Evolutionary conservation across 495 filamentous ascomycete genomes (phyloP).

Genomic region (Penicillium paradoxum): DNA sequence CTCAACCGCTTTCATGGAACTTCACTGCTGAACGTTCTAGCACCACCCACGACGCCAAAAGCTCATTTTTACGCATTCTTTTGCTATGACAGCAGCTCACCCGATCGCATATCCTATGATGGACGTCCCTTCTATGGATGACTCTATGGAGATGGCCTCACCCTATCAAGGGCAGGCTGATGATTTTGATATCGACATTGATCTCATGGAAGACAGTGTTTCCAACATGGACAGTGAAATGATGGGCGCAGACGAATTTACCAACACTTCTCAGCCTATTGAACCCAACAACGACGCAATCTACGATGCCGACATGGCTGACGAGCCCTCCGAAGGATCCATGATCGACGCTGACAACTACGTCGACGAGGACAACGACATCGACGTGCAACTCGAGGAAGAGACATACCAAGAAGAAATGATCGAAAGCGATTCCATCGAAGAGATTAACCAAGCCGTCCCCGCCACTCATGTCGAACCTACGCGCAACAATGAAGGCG

Average conservation of each 20-base stretch:
- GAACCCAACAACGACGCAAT: conserved; percentile 28
- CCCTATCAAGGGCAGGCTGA: conserved; percentile 49
- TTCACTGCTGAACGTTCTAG: conserved; percentile 20
- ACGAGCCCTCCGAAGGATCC: conserved; percentile 40
- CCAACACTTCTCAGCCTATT: conserved; percentile 29
- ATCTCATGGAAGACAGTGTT: conserved; percentile 52
- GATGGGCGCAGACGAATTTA: conserved; percentile 49
- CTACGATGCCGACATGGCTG: conserved; percentile 48
- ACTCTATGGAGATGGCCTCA: conserved; percentile 53
- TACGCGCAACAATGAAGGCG: conserved; percentile 5
- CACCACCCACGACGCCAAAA: conserved; percentile 11
- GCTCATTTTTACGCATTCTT: conserved; percentile 14
- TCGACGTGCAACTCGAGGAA: conserved; percentile 35
- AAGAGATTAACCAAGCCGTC: conserved; percentile 29
- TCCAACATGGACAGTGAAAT: conserved; percentile 57
- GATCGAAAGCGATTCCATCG: conserved; percentile 41
- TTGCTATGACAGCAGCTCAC: conserved; percentile 38
- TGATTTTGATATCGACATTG: conserved; percentile 73
- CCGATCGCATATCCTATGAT: conserved; percentile 33
- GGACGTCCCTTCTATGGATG: conserved; percentile 39
- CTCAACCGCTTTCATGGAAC: neutral
- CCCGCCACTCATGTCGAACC: conserved; percentile 26
- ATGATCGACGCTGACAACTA: conserved; percentile 37
- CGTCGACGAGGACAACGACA: conserved; percentile 27
- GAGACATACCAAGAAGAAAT: conserved; percentile 40